Percentiles rank a stretch among this genome's conserved stretches.
phyloP scores from a whole-genome alignment of 116 monocot genomes.

The Cymodocea nodosa region DNA sequence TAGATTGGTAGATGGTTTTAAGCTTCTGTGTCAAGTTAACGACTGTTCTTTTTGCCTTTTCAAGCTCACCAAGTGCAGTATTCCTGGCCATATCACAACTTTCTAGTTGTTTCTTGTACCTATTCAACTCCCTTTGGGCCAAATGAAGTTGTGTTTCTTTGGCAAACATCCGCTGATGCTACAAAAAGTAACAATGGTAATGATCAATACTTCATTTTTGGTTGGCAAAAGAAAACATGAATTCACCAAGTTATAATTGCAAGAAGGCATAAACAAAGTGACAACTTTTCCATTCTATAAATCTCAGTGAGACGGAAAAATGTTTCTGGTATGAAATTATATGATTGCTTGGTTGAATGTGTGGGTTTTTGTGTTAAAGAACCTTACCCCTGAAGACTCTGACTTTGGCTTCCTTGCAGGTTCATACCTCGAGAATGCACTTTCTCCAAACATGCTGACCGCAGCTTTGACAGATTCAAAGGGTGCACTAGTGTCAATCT shows the following conservation, averaged over 20 bases:
- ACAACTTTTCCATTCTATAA: too few relatives aligned
- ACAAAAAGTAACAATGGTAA: background rate
- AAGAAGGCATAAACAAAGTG: too few relatives aligned
- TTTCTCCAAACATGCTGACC: conserved; percentile 73
- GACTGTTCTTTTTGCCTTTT: conserved; percentile 39
- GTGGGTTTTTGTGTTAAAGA: background rate
- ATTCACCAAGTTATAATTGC: too few relatives aligned
- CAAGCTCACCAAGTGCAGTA: conserved; percentile 49
- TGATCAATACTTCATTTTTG: too few relatives aligned
- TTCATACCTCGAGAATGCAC: conserved; percentile 37
- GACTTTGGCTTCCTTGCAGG: conserved; percentile 37
- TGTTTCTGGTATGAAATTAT: background rate
- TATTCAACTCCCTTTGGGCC: conserved; percentile 61
- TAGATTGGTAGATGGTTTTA: conserved; percentile 44
- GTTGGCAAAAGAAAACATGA: too few relatives aligned
- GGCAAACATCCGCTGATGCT: conserved; percentile 31
- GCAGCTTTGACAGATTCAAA: conserved; percentile 89
- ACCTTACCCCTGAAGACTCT: conserved; percentile 36
- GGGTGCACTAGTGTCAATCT: conserved; percentile 86
- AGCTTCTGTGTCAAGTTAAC: conserved; percentile 44
- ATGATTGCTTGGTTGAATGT: conserved; percentile 1
- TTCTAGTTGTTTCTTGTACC: conserved; percentile 51
- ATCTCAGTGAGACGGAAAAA: background rate
- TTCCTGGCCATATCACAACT: conserved; percentile 46
- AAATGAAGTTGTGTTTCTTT: conserved; percentile 68